phyloP scores from a whole-genome alignment of 1,284 basidiomycete species.

The Polyporus tsugae region DNA sequence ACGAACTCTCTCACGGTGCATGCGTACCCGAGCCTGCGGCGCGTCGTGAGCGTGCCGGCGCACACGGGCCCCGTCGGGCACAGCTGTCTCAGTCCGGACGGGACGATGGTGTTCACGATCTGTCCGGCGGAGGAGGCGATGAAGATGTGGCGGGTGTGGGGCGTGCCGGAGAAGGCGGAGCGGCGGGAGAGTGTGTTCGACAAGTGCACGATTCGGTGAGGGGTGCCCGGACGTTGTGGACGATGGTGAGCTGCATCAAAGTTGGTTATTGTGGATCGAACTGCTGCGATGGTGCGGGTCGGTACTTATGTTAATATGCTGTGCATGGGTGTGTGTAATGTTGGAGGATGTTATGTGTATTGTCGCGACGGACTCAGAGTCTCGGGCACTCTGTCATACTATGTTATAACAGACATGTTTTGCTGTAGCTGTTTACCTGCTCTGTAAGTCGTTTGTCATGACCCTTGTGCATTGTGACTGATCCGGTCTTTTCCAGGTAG shows the following conservation, averaged over 20 bases:
- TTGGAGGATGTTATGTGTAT: background rate
- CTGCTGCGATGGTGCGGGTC: background rate
- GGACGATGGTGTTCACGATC: conserved; percentile 48
- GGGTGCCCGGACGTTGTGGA: conserved; percentile 12
- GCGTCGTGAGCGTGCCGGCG: conserved; percentile 45
- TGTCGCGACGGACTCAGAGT: background rate
- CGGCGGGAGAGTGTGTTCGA: conserved; percentile 41
- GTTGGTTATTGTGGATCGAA: background rate
- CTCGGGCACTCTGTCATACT: conserved; percentile 1
- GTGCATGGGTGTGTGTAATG: conserved; percentile 13
- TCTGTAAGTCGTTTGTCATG: background rate
- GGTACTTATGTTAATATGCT: conserved; percentile 20
- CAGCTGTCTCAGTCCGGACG: conserved; percentile 47
- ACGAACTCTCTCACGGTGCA: conserved; percentile 58
- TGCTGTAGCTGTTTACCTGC: background rate
- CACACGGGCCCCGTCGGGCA: conserved; percentile 46
- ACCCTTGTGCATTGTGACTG: background rate
- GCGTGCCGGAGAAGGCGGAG: conserved; percentile 36
- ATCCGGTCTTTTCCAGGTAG: background rate
- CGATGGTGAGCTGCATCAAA: conserved; percentile 11
- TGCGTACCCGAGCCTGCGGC: conserved; percentile 48
- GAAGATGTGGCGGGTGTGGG: conserved; percentile 54
- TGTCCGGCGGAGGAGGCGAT: conserved; percentile 50
- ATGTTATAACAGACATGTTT: background rate
- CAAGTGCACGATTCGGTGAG: conserved; percentile 39